Evolutionary conservation across 192 early-diverging fungal species (phyloP).

Genomic region (Diversispora epigaea): DNA sequence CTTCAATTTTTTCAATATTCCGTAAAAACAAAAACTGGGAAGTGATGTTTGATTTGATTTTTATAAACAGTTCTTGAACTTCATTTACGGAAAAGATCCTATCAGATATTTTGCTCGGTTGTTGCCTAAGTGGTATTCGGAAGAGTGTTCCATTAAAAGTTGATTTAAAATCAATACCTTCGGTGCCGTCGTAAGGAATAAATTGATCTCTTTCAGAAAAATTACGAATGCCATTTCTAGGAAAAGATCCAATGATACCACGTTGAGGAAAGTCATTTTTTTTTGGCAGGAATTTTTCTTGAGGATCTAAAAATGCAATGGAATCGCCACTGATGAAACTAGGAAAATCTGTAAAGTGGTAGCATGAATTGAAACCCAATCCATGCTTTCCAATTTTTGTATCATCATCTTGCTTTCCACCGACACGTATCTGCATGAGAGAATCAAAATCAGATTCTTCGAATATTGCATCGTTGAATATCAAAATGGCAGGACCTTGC

Average conservation of each 20-base stretch:
- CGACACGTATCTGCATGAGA: conserved; percentile 19
- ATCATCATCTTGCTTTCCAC: conserved; percentile 29
- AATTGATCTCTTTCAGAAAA: conserved; percentile 15
- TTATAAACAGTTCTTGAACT: background rate
- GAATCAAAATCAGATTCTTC: conserved; percentile 21
- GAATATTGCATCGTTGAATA: conserved; percentile 35
- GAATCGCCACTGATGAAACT: conserved; percentile 28
- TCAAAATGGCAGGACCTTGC: conserved; percentile 33
- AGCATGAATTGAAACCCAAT: conserved; percentile 25
- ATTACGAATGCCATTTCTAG: background rate
- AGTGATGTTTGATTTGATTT: background rate
- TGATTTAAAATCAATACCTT: conserved; percentile 15
- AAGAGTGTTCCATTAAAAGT: conserved; percentile 34
- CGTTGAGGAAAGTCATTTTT: background rate
- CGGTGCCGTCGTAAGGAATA: background rate
- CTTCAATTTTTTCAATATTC: background rate
- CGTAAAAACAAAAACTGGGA: background rate
- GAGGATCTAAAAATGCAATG: conserved; percentile 32
- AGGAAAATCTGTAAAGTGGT: conserved; percentile 30
- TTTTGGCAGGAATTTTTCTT: conserved; percentile 2
- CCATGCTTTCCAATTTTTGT: conserved; percentile 12
- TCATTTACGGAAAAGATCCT: background rate
- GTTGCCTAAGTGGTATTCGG: conserved; percentile 26
- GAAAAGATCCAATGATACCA: background rate
- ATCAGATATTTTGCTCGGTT: background rate